These are phyloP conservation scores for Nothophytophthora sp. DNA, from an alignment of 352 stramenopile species.

Conservation along the genomic window DNA sequence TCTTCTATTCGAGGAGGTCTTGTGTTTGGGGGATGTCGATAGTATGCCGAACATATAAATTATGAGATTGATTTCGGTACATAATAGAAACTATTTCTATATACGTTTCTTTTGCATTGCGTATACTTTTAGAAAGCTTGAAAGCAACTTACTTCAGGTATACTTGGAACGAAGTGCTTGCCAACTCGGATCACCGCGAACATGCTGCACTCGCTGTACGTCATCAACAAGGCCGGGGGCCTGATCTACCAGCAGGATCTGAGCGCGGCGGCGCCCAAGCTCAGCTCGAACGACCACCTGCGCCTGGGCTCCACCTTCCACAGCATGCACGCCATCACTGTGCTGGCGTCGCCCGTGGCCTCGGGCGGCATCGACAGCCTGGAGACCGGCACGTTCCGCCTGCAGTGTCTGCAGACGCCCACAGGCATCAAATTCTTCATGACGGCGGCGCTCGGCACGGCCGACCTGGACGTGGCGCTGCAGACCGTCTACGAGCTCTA, in stretches of 20 bases:
- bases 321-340: conserved; percentile 92
- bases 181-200: too few species aligned
- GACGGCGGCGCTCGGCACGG: conserved; percentile 85
- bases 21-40: too few species aligned
- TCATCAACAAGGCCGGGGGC: conserved; percentile 94
- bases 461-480: conserved; percentile 84
- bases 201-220: conserved; percentile 93
- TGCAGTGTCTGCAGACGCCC: conserved; percentile 93
- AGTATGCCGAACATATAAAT: too few species aligned
- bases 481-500: conserved; percentile 94
- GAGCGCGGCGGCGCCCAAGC: conserved; percentile 75
- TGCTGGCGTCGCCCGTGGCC: conserved; percentile 76
- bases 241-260: conserved; percentile 94
- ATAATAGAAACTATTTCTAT: too few species aligned
- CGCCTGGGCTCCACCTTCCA: conserved; percentile 95
- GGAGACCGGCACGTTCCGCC: conserved; percentile 90
- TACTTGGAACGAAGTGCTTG: too few species aligned
- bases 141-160: neutral
- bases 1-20: too few species aligned
- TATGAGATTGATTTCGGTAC: too few species aligned
- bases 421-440: conserved; percentile 95
- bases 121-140: too few species aligned
- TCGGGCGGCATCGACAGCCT: conserved; percentile 91
- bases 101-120: too few species aligned
- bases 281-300: conserved; percentile 93